Conservation (phyloP, 345 rosid species). For the Pistacia vera region DNA sequence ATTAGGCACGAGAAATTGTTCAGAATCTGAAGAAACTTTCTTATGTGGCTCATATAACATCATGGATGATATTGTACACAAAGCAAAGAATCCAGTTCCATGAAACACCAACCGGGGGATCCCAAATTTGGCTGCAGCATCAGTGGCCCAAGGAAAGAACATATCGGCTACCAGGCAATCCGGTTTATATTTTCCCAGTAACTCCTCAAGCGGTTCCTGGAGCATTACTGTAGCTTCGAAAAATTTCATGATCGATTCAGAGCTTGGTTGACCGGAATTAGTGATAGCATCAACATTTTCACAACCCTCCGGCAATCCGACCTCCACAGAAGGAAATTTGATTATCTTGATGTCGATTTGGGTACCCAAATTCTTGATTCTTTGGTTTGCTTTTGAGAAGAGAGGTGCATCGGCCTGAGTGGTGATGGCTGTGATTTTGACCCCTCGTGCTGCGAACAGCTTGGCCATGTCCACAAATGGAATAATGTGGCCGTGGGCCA, state of each 20-base stretch:
- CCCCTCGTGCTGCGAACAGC: conserved; percentile 42
- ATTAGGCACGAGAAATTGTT: conserved; percentile 47
- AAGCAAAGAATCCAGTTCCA: conserved; percentile 48
- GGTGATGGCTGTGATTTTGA: conserved; percentile 47
- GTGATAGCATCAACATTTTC: conserved; percentile 40
- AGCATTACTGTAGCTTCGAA: conserved; percentile 33
- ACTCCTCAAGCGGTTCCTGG: conserved; percentile 42
- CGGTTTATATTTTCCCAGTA: conserved; percentile 38
- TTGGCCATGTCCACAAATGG: conserved; percentile 58
- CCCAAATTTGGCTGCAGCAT: conserved; percentile 45
- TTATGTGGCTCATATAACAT: conserved; percentile 43
- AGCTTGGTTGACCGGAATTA: neutral
- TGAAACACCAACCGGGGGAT: conserved; percentile 59
- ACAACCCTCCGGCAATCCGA: conserved; percentile 50
- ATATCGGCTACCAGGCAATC: conserved; percentile 60
- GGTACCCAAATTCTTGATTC: conserved; percentile 24
- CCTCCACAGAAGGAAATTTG: conserved; percentile 44
- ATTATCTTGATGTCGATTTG: conserved; percentile 34
- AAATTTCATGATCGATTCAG: conserved; percentile 28
- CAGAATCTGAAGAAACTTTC: conserved; percentile 36
- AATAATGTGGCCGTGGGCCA: conserved; percentile 67
- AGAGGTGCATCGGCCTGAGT: conserved; percentile 40
- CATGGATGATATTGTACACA: conserved; percentile 30
- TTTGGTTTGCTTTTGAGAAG: conserved; percentile 31
- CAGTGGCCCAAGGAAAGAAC: conserved; percentile 64